Evolutionary conservation across 2,329 filamentous ascomycete genomes (phyloP), one percentile per base, ranked within the genome.

Genomic region (Ophiostoma populinum): DNA sequence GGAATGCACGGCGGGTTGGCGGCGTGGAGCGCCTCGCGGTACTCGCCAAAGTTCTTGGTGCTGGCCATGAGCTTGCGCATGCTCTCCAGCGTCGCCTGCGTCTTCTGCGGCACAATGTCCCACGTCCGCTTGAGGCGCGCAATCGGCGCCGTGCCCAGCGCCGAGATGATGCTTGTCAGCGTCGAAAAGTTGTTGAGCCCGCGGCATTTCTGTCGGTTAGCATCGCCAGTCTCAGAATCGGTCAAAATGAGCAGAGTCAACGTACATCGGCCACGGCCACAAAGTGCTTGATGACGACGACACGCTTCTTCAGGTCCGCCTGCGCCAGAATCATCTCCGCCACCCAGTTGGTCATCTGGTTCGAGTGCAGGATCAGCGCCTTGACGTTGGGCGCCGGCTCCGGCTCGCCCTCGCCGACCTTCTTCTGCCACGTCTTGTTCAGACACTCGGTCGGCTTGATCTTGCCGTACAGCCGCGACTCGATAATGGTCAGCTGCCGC

Each of bases 371-470:
- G 57, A 98, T 98, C 42, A 98, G 67, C 8, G 85, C 81, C 58
- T 95, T 94, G 46, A 98, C 83, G 47, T 98, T 95, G 1, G 83
- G 73, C 8, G 90, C 86, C 22, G 86, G 81, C 48, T 93, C 85
- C 6, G 78, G 70, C 42, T 86, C 80, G 40, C 78, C 77, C 22
- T 86, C 79, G 7, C 62, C 69, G 39, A 92, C 65, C 62, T 94
- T 94, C 68, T 92, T 95, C 57, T 93, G 85, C 90, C 90, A 98
- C 5, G 86, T 94, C 65, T 98, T 98, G 59, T 93, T 94, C 41
- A 98, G 62, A 53, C 87, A 95, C 55, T 98, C 90, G 0, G 83
- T 90, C 0, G 87, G 80, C 55, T 87, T 87, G 55, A 98, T 92
- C 59, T 93, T 94, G 46, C 80, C 82, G 50, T 95, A 98, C 1